Evolutionary conservation across 805 yeast species (phyloP).

Genomic region (Barnettozyma populi): DNA sequence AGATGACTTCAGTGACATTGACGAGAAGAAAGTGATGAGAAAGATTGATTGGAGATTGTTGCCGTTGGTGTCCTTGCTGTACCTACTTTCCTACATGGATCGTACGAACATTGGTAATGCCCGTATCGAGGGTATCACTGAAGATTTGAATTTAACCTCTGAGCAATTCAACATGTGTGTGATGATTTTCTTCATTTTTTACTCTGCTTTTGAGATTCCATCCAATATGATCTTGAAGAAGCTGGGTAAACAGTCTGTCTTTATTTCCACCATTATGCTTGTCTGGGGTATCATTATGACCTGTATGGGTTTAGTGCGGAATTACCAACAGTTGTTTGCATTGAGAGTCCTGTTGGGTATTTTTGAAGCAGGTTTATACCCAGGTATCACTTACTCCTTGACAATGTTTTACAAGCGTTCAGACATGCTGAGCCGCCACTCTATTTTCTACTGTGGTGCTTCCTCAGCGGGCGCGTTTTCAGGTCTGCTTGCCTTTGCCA

Average conservation of each 20-base stretch:
- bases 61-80: conserved; percentile 36
- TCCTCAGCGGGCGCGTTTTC: conserved; percentile 42
- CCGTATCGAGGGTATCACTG: conserved; percentile 41
- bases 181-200: conserved; percentile 41
- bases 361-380: conserved; percentile 38
- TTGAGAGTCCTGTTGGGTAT: conserved; percentile 42
- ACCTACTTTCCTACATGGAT: conserved; percentile 42
- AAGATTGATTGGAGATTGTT: conserved; percentile 36
- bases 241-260: conserved; percentile 36
- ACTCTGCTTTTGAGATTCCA: conserved; percentile 31
- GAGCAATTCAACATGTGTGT: conserved; percentile 35
- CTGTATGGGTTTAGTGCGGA: conserved; percentile 41
- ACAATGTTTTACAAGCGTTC: conserved; percentile 34
- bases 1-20: conserved; percentile 11
- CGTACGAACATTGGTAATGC: conserved; percentile 55
- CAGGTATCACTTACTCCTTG: conserved; percentile 35
- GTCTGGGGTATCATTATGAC: conserved; percentile 37
- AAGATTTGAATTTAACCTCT: conserved; percentile 30
- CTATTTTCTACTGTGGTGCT: conserved; percentile 34
- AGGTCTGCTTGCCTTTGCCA: conserved; percentile 37
- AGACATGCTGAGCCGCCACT: conserved; percentile 34
- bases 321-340: conserved; percentile 22
- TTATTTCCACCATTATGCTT: conserved; percentile 42
- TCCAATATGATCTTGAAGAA: conserved; percentile 24
- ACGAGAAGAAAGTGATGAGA: conserved; percentile 27